A percentile compares a stretch with the other conserved stretches of the same genome.
These are phyloP conservation scores for Guyanaporus albipodus DNA, from an alignment of 768 basidiomycete species.

Conservation along the genomic window DNA sequence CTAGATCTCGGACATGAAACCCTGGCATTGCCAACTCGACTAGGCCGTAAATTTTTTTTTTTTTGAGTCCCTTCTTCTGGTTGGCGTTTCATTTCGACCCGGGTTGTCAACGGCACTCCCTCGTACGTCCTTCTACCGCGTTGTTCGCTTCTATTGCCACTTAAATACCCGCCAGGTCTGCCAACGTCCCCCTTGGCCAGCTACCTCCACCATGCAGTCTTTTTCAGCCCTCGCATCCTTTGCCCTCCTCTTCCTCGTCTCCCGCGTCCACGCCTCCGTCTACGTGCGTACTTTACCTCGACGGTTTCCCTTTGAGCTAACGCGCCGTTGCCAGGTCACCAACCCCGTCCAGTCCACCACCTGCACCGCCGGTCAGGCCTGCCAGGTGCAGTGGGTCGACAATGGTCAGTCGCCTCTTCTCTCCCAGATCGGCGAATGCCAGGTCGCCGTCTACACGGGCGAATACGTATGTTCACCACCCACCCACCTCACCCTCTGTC, in stretches of 20 bases:
- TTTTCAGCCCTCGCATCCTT: constrained; percentile 11
- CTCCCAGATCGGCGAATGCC: constrained; percentile 47
- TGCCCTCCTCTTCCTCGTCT: constrained; percentile 20
- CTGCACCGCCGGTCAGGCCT: constrained; percentile 53
- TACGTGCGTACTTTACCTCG: constrained; percentile 16
- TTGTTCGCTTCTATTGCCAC: constrained; percentile 22
- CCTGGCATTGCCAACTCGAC: background rate
- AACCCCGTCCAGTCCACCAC: constrained; percentile 39
- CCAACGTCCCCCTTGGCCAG: background rate
- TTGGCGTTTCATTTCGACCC: constrained; percentile 12
- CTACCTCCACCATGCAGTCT: constrained; percentile 10
- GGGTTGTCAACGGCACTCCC: constrained; percentile 5
- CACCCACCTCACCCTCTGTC: background rate
- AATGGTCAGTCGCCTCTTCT: constrained; percentile 52
- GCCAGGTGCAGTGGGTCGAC: constrained; percentile 60
- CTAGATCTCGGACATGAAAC: constrained; percentile 28
- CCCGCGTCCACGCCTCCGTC: constrained; percentile 13
- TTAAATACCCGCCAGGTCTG: constrained; percentile 22
- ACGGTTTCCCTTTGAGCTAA: background rate
- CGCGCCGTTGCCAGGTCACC: constrained; percentile 39
- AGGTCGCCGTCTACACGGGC: constrained; percentile 57
- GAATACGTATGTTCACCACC: constrained; percentile 39
- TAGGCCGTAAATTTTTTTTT: too few species aligned
- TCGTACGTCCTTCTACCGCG: constrained; percentile 10
- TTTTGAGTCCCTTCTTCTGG: too few species aligned